Percentiles rank a stretch among this genome's conserved stretches.
These are phyloP conservation scores for Echites panduratus DNA, from an alignment of 257 asterid genomes.

Conservation along the genomic window DNA sequence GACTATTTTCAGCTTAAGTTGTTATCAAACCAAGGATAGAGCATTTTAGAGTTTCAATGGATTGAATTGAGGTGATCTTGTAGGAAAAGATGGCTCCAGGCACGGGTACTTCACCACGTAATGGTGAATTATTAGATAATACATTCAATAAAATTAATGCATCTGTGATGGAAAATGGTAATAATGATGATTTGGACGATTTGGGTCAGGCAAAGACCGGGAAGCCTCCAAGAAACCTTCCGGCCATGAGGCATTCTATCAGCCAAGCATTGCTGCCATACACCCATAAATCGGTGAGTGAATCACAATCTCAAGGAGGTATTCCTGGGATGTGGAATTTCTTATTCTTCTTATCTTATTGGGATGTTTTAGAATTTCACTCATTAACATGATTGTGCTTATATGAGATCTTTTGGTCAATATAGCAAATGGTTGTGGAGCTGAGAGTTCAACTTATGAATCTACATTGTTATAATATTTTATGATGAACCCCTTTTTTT, in stretches of 20 bases:
- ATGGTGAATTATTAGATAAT: conserved; percentile 36
- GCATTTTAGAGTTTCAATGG: conserved; percentile 21
- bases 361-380: not conserved
- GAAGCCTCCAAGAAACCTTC: conserved; percentile 52
- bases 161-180: conserved; percentile 28
- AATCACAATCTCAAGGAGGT: conserved; percentile 10
- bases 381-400: not conserved
- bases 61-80: conserved; percentile 13
- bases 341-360: not conserved
- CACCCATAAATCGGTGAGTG: conserved; percentile 47
- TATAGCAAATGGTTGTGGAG: not conserved
- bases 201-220: conserved; percentile 45
- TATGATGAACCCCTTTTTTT: too few species aligned
- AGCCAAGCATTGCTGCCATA: conserved; percentile 71
- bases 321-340: not conserved
- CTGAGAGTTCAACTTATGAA: not conserved
- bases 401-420: conserved; percentile 1
- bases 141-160: conserved; percentile 38
- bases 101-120: conserved; percentile 29
- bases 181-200: conserved; percentile 35
- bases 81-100: conserved; percentile 48
- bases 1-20: conserved; percentile 3
- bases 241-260: conserved; percentile 74
- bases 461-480: not conserved
- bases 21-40: not conserved